Evolutionary conservation across 1,139 yeast species (phyloP).

Genomic region (Hansenula sp.): DNA sequence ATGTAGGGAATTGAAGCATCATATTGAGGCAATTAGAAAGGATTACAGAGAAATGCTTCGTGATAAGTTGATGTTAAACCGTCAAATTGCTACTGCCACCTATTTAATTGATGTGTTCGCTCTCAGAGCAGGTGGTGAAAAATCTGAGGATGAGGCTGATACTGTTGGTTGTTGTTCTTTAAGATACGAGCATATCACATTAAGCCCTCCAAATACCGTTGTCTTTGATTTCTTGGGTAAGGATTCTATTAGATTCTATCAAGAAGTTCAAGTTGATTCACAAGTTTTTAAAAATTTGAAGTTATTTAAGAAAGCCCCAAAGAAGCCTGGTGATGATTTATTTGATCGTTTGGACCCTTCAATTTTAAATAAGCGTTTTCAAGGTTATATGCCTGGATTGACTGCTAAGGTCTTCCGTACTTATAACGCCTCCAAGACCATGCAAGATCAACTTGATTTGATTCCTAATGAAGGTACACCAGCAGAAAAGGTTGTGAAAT

Average conservation of each 20-base stretch:
- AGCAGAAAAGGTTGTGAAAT: constrained; percentile 79
- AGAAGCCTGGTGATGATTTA: constrained; percentile 85
- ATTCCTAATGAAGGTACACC: constrained; percentile 83
- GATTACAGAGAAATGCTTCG: constrained; percentile 73
- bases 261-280: constrained; percentile 84
- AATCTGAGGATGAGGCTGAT: constrained; percentile 96
- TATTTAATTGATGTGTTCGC: constrained; percentile 94
- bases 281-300: constrained; percentile 88
- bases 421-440: constrained; percentile 91
- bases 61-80: constrained; percentile 72
- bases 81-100: constrained; percentile 94
- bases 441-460: constrained; percentile 89
- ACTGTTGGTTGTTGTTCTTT: constrained; percentile 97
- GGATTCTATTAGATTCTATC: constrained; percentile 88
- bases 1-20: constrained; percentile 75
- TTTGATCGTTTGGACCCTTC: constrained; percentile 89
- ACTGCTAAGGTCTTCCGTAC: constrained; percentile 98
- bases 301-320: constrained; percentile 83
- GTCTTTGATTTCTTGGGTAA: constrained; percentile 95
- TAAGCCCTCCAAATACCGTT: constrained; percentile 82
- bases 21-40: constrained; percentile 66
- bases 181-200: constrained; percentile 81
- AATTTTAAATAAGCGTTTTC: constrained; percentile 78
- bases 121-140: constrained; percentile 97
- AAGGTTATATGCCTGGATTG: constrained; percentile 85